Evolutionary conservation across 1,284 basidiomycete genomes (phyloP), one percentile per base, ranked within the genome.

Genomic region (Hemileia vastatrix): DNA sequence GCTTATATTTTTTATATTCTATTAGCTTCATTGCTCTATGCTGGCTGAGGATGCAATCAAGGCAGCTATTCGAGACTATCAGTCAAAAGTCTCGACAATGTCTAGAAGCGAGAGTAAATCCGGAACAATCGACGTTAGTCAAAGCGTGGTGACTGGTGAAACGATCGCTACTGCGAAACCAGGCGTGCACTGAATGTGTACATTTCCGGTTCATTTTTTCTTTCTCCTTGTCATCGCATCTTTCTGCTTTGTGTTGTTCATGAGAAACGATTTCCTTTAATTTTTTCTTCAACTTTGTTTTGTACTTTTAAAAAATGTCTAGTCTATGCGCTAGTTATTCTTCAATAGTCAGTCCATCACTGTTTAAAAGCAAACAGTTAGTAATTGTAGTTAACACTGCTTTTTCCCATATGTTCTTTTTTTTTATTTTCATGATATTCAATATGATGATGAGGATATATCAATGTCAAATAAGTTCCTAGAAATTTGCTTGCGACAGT

Each of bases 31-130:
- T 70, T 80, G 78, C 77, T 79, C 78, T 84, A 90, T 98, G 87
- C 80, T 97, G 65, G 94, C 94, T 33, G 95, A 99, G 78, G 95
- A 98, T 76, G 95, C 95, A 54, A 98, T 99, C 78, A 81, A 81
- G 65, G 71, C 73, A 11, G 77, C 77, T 15, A 78, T 96, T 77
- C 87, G 89, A 69, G 87, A 96, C 76, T 96, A 93, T 79, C 83
- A 84, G 24, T 19, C 21, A n/a, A 54, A 61, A 45, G 21, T 47
- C 5, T 3, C 63, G n/a, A 2, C 33, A 31, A 11, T 50, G 1
- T 24, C 32, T 19, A 33, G 23, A 27, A 23, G 53, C 52, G 31
- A 33, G 31, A 54, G 44, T 13, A 48, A 48, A 61, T 65, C 78
- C 27, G 83, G 86, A 40, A 86, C 83, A 76, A 87, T 90, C 68